phyloP scores from a whole-genome alignment of 225 moss, liverwort and hornwort genomes.

The Sphagnum contortum region DNA sequence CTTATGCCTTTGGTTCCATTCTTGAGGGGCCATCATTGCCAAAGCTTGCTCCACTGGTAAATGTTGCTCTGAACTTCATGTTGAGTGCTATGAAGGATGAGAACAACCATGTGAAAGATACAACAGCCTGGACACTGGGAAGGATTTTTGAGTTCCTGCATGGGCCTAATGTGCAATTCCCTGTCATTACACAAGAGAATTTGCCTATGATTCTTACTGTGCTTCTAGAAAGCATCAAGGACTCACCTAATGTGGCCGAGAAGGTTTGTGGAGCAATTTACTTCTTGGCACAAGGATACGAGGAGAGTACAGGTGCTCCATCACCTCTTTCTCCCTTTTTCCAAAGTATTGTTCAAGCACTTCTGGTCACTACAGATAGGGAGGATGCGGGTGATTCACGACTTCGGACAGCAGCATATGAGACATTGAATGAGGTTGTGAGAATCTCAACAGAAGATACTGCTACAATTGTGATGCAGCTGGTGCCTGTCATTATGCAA shows the following conservation, averaged over 20 bases:
- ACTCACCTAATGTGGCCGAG: not conserved
- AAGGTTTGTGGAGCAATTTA: too few relatives aligned
- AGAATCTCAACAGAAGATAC: constrained; percentile 6
- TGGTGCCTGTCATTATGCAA: constrained; percentile 2
- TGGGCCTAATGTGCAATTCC: not conserved
- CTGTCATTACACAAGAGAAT: constrained; percentile 4
- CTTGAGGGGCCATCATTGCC: constrained; percentile 2
- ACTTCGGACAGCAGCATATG: constrained; percentile 4
- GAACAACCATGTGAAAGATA: constrained; percentile 6
- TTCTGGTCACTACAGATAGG: constrained; percentile 6
- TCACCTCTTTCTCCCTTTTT: constrained; percentile 8
- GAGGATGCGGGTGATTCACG: constrained; percentile 7
- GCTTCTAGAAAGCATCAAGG: constrained; percentile 8
- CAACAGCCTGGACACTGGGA: constrained; percentile 3
- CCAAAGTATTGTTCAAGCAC: constrained; percentile 4
- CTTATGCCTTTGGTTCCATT: constrained; percentile 2
- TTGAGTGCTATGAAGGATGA: constrained; percentile 7
- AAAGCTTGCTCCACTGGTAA: not conserved
- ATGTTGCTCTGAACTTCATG: constrained; percentile 3
- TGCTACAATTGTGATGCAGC: constrained; percentile 6
- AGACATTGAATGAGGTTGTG: constrained; percentile 6
- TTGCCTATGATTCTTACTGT: not conserved
- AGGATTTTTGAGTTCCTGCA: constrained; percentile 1
- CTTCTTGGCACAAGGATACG: constrained; percentile 6
- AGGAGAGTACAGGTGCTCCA: constrained; percentile 3